Evolutionary conservation across 202 grass and related monocot genomes (phyloP).

Genomic region (Musa balbisiana): DNA sequence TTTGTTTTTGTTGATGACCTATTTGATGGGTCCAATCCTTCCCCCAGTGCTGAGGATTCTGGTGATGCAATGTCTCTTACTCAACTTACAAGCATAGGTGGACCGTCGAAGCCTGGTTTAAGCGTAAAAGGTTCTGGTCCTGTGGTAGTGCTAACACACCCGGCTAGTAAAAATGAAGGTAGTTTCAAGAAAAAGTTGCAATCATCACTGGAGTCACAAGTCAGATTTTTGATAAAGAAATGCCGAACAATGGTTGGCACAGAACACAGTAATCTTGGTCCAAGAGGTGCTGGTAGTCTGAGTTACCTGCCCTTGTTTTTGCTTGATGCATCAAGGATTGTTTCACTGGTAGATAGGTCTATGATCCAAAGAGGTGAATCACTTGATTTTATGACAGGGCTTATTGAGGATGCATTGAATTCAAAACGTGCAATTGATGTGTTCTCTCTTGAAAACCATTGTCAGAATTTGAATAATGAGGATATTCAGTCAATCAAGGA

Average conservation of each 20-base stretch:
- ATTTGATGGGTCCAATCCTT: slow-evolving; percentile 38
- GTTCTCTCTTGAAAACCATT: slow-evolving; percentile 53
- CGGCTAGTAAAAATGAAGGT: slow-evolving; percentile 43
- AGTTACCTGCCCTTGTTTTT: slow-evolving; percentile 64
- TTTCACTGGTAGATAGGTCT: slow-evolving; percentile 45
- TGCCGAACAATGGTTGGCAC: slow-evolving; percentile 41
- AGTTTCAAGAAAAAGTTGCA: slow-evolving; percentile 52
- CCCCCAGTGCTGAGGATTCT: slow-evolving; percentile 44
- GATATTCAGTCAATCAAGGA: slow-evolving; percentile 84
- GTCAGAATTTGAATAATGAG: slow-evolving; percentile 44
- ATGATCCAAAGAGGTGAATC: slow-evolving; percentile 52
- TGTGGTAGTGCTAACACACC: slow-evolving; percentile 48
- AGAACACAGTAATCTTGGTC: slow-evolving; percentile 53
- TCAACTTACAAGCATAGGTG: slow-evolving; percentile 33
- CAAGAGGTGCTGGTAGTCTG: slow-evolving; percentile 44
- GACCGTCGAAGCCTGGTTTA: slow-evolving; percentile 35
- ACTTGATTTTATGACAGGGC: slow-evolving; percentile 44
- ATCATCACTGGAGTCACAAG: slow-evolving; percentile 69
- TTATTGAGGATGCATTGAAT: slow-evolving; percentile 52
- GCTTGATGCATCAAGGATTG: slow-evolving; percentile 64
- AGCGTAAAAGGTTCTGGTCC: slow-evolving; percentile 44
- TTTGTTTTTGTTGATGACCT: slow-evolving; percentile 74
- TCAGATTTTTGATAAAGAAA: slow-evolving; percentile 78
- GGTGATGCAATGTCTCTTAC: slow-evolving; percentile 35
- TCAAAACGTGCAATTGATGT: slow-evolving; percentile 53